Evolutionary conservation across 73 alveolate species (phyloP).

Genomic region (Tetrahymena elliotti): DNA sequence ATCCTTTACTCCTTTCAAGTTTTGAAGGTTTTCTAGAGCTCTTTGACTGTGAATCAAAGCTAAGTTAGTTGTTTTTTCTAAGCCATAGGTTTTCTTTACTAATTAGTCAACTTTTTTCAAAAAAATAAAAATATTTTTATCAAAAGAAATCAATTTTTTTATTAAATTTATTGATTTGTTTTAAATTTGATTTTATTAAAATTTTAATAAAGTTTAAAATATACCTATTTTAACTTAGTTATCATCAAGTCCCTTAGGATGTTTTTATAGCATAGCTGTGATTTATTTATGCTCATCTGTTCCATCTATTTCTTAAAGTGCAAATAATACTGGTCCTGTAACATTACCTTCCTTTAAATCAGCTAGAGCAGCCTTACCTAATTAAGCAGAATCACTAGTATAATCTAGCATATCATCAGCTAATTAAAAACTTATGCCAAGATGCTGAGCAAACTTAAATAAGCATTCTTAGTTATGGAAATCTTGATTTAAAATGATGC

Average conservation of each 20-base stretch:
- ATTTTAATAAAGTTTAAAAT: not conserved
- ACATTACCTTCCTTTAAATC: conserved; percentile 34
- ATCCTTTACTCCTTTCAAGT: not conserved
- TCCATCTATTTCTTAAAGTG: not conserved
- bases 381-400: conserved; percentile 11
- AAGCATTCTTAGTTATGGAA: not conserved
- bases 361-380: conserved; percentile 20
- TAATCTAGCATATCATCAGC: conserved; percentile 41
- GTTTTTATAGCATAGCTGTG: not conserved
- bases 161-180: not conserved
- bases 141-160: too few relatives aligned
- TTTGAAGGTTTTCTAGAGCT: not conserved
- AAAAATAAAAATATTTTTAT: too few relatives aligned
- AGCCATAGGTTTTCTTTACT: not conserved
- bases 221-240: not conserved
- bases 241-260: not conserved
- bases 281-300: not conserved
- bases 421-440: conserved; percentile 26
- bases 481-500: not conserved
- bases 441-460: conserved; percentile 7
- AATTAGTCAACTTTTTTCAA: not conserved
- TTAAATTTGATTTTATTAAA: not conserved
- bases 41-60: not conserved
- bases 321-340: conserved; percentile 41
- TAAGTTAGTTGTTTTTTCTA: not conserved